These are phyloP conservation scores for Mycena leptocephala DNA, from an alignment of 768 basidiomycete species.

Conservation along the genomic window DNA sequence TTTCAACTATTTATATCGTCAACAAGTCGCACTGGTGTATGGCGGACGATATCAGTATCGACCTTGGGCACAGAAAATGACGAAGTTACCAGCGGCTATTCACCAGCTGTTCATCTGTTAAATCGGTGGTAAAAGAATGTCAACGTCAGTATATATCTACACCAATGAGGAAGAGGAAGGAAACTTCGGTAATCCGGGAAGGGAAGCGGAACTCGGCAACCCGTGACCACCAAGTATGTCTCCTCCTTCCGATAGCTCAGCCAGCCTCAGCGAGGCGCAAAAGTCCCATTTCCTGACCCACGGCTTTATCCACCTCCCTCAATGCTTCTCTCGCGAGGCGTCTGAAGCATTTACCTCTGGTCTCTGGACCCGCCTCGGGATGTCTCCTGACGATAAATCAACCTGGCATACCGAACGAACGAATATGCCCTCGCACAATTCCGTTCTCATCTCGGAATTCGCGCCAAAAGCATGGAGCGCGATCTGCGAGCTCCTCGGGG, in stretches of 20 bases:
- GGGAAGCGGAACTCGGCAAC: background rate
- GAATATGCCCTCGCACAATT: slow-evolving; percentile 70
- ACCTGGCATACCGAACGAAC: slow-evolving; percentile 70
- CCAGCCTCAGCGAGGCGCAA: slow-evolving; percentile 56
- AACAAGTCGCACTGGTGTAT: no score
- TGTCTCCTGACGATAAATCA: slow-evolving; percentile 68
- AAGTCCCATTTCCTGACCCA: slow-evolving; percentile 70
- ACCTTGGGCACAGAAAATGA: no score
- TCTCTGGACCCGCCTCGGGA: slow-evolving; percentile 67
- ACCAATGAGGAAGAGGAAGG: no score
- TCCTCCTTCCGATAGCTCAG: background rate
- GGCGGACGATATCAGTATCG: no score
- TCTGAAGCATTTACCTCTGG: slow-evolving; percentile 65
- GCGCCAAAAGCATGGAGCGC: slow-evolving; percentile 75
- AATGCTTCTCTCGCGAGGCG: slow-evolving; percentile 69
- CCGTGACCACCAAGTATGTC: slow-evolving; percentile 11
- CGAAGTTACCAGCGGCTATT: no score
- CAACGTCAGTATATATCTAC: no score
- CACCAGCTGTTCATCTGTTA: background rate
- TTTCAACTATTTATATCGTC: no score
- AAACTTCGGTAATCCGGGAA: background rate
- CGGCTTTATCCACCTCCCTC: slow-evolving; percentile 68
- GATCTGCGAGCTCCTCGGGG: slow-evolving; percentile 74
- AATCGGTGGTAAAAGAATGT: no score
- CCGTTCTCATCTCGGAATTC: slow-evolving; percentile 63